A percentile compares a stretch with the other conserved stretches of the same genome.
Conservation (phyloP, 169 alveolate genomes). For the Plasmodium chabaudi region DNA sequence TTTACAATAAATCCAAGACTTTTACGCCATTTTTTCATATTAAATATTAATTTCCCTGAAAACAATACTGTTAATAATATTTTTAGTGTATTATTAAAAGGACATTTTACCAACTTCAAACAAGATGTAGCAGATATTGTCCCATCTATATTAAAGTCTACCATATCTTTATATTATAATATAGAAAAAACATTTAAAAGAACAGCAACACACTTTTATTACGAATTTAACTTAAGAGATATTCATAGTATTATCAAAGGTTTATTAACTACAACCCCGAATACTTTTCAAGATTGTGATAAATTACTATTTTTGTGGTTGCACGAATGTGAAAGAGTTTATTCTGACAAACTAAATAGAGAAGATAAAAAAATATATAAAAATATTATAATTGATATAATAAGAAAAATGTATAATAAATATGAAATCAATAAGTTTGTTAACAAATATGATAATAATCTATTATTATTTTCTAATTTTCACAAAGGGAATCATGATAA, state of each 20-base stretch:
- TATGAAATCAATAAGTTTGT: constrained; percentile 92
- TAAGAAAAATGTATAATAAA: constrained; percentile 92
- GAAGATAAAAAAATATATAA: constrained; percentile 91
- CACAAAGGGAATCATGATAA: constrained; percentile 86
- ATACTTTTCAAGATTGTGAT: constrained; percentile 91
- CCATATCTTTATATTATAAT: constrained; percentile 91
- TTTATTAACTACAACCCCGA: constrained; percentile 92
- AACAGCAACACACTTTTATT: constrained; percentile 97
- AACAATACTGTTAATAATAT: constrained; percentile 92
- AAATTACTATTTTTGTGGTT: constrained; percentile 94
- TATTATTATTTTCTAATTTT: constrained; percentile 77
- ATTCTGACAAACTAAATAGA: constrained; percentile 93
- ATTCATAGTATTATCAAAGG: constrained; percentile 95
- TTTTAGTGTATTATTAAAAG: constrained; percentile 93
- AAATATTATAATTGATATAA: constrained; percentile 91
- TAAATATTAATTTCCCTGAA: constrained; percentile 96
- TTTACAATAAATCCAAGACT: constrained; percentile 94
- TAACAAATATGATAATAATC: constrained; percentile 37
- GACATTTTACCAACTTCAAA: constrained; percentile 92
- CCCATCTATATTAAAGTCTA: constrained; percentile 92
- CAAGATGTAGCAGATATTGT: constrained; percentile 92
- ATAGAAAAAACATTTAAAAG: constrained; percentile 93
- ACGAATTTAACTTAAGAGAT: constrained; percentile 96
- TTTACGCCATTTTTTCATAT: constrained; percentile 96
- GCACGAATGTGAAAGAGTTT: constrained; percentile 96